Evolutionary conservation across 2,329 filamentous ascomycete genomes (phyloP).

Genomic region (Magnaporthiopsis rhizophila): DNA sequence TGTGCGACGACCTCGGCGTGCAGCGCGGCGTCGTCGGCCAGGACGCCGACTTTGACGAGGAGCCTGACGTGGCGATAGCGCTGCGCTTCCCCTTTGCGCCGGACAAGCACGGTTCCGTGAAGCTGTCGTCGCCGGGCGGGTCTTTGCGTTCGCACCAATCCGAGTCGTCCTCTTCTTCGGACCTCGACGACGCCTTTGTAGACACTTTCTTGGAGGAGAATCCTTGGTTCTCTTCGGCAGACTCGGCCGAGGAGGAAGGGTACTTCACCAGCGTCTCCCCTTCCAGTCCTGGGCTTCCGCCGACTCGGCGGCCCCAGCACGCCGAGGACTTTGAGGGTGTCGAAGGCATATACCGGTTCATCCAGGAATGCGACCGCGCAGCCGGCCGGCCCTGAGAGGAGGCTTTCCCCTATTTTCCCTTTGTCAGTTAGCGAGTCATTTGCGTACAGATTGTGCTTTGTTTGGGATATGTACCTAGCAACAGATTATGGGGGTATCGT

Average conservation of each 20-base stretch:
- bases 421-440: slow-evolving; percentile 3
- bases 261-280: slow-evolving; percentile 31
- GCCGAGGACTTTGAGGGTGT: slow-evolving; percentile 46
- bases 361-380: slow-evolving; percentile 47
- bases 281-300: not conserved
- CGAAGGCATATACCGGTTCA: slow-evolving; percentile 49
- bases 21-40: slow-evolving; percentile 70
- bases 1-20: slow-evolving; percentile 84
- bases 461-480: not conserved
- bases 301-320: slow-evolving; percentile 21
- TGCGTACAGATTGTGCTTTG: not conserved
- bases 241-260: slow-evolving; percentile 31
- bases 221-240: slow-evolving; percentile 35
- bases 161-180: slow-evolving; percentile 21
- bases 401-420: not conserved
- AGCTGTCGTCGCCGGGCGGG: slow-evolving; percentile 37
- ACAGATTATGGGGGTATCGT: not conserved
- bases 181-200: slow-evolving; percentile 29
- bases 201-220: slow-evolving; percentile 34
- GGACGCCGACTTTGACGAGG: slow-evolving; percentile 64
- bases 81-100: slow-evolving; percentile 84
- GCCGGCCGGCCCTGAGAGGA: slow-evolving; percentile 6
- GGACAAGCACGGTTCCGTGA: slow-evolving; percentile 21
- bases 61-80: slow-evolving; percentile 62
- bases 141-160: slow-evolving; percentile 34